Base-by-base conservation (phyloP, 768 basidiomycete genomes). In the Podaxis sp. region DNA sequence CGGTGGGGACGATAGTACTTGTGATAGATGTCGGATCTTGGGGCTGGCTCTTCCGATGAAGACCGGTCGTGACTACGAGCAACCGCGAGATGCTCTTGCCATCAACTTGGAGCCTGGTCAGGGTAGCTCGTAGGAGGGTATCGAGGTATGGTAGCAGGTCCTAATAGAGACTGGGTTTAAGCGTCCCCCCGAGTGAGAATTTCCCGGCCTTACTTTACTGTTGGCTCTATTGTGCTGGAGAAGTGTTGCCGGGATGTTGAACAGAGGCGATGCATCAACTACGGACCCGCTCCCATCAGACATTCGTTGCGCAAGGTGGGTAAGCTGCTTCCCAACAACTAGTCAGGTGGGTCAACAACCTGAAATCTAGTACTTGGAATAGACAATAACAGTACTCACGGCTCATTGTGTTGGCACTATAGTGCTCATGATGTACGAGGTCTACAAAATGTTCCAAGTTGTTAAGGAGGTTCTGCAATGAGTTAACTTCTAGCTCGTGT, bases 391-490 rank as follows among this genome's bases (percentile, higher is more conserved):
- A 30, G 33, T 33, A 71, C 85, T 65, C 65, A 89, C 91, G 81
- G 60, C 76, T 78, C 72, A 91, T 78, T n/a, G 86, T 73, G 2
- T 84, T 80, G 1, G 72, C 62, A 46, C 74, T 83, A 65, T 85
- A 87, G 24, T 75, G 77, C 55, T 85, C 74, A 65, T 81, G 80
- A 66, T 87, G 81, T 10, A 89, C 84, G 2, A 79, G 65, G 56
- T 89, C 84, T 1, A 91, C 77, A 64, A 81, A 93, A 10, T 68
- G 74, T 46, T 80, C 73, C 15, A 90, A 69, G 69, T 91, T 90
- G 56, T 81, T 73, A 10, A 89, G 70, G 22, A 86, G 79, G n/a
- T 69, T 69, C 65, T 87, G 84, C 63, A 85, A 82, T 20, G 75
- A 71, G 8, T 75, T 76, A 37, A 76, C 73, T 54, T 89, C 87